These are phyloP conservation scores for Scedosporium apiospermum DNA, from an alignment of 2,329 filamentous ascomycete species.

Conservation along the genomic window DNA sequence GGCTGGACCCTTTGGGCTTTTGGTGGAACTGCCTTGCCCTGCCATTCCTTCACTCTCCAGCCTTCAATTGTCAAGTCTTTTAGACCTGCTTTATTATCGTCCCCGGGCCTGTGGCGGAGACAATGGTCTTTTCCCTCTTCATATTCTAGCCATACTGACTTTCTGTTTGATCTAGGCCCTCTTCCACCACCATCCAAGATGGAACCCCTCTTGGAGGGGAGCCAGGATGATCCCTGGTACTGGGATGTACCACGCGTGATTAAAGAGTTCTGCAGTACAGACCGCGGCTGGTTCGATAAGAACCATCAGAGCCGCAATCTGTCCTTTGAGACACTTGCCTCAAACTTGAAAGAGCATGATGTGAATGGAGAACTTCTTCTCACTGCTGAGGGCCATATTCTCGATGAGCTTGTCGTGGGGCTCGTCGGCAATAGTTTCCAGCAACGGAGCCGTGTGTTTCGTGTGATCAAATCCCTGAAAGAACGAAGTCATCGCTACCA, in stretches of 20 bases:
- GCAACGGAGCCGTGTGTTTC: slow-evolving; percentile 22
- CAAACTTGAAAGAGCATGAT: slow-evolving; percentile 47
- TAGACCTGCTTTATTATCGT: not conserved
- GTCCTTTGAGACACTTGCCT: slow-evolving; percentile 33
- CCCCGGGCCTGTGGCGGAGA: not conserved
- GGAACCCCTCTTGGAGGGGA: slow-evolving; percentile 12
- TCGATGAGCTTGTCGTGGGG: slow-evolving; percentile 40
- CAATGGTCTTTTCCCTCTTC: not conserved
- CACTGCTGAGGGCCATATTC: slow-evolving; percentile 39
- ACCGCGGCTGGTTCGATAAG: slow-evolving; percentile 36
- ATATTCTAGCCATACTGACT: not conserved
- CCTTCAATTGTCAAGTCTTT: not conserved
- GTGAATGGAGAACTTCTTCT: slow-evolving; percentile 59
- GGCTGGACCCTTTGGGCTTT: no score
- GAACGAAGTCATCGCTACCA: no score
- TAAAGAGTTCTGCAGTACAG: slow-evolving; percentile 49
- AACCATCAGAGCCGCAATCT: slow-evolving; percentile 28
- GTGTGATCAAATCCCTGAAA: no score
- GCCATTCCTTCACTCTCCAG: no score
- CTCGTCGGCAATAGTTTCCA: slow-evolving; percentile 48
- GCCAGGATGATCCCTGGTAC: slow-evolving; percentile 54
- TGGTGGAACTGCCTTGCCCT: no score
- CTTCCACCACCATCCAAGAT: not conserved
- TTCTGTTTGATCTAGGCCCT: not conserved
- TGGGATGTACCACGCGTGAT: slow-evolving; percentile 65